Base-by-base conservation (phyloP, 2,329 filamentous ascomycete species). In the Monosporascus sp. region DNA sequence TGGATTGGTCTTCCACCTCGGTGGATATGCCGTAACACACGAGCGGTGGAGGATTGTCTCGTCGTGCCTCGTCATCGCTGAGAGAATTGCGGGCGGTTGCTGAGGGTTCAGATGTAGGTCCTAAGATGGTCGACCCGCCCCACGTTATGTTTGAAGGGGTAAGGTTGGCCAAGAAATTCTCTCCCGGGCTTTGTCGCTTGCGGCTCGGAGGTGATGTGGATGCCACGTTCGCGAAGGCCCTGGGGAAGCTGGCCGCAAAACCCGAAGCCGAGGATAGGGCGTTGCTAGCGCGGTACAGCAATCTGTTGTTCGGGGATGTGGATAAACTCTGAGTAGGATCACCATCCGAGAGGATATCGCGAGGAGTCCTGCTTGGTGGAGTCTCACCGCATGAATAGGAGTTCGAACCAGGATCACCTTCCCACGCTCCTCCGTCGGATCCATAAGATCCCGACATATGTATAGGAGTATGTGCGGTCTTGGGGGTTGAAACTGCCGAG, bases 381-480 rank as follows among this genome's bases (percentile, higher is more conserved):
- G 83, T 86, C 56, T 86, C 82, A 27, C 82, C 82, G 55, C 77
- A 82, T 0, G 83, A 85, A 61, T 81, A 84, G 1, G 83, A 84
- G 55, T 80, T 78, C 1, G 78, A 80, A 7, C 72, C 77, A 14
- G 78, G 74, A 50, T 85, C 82, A 44, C 76, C 78, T 24, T 70
- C 69, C 77, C 80, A 83, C 3, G 73, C 59, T 0, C 72, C 69
- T 26, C 82, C 81, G 1, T 84, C 82, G 1, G 82, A 83, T n/a
- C 75, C 76, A 44, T 80, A 76, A 2, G 83, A 82, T 41, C 79
- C 78, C 43, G 78, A 77, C 49, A 81, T 76, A 27, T 78, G 71
- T 26, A 80, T 66, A 3, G 83, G 80, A 7, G 82, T 83, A 53
- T 81, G 77, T 19, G 77, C 68, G n/a, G 77, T 77, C 57, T 79